Percentiles rank a stretch among this genome's conserved stretches.
Evolutionary conservation across 805 yeast genomes (phyloP).

Genomic region (Metschnikowia lunata): DNA sequence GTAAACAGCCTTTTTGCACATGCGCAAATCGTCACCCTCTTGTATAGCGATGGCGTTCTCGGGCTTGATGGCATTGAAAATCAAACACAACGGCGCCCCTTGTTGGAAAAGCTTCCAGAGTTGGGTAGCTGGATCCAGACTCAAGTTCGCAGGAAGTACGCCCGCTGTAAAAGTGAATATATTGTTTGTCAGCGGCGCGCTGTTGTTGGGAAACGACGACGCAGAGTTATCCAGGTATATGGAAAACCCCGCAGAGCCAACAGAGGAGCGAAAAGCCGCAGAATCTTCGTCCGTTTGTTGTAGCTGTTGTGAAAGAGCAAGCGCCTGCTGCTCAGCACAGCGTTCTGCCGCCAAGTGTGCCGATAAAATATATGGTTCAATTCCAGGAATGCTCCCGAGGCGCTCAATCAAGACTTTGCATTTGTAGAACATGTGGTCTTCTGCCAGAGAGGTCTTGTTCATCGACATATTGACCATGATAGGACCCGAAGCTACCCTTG

Average conservation of each 20-base stretch:
- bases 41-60: slow-evolving; percentile 54
- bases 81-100: slow-evolving; percentile 85
- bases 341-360: slow-evolving; percentile 67
- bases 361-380: slow-evolving; percentile 60
- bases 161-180: slow-evolving; percentile 70
- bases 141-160: slow-evolving; percentile 64
- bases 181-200: slow-evolving; percentile 29
- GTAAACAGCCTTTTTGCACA: slow-evolving; percentile 85
- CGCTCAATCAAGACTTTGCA: slow-evolving; percentile 54
- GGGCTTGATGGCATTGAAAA: slow-evolving; percentile 61
- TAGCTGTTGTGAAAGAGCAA: slow-evolving; percentile 40
- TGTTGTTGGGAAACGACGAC: slow-evolving; percentile 14
- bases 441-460: slow-evolving; percentile 58
- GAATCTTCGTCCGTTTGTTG: slow-evolving; percentile 21
- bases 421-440: slow-evolving; percentile 67
- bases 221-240: slow-evolving; percentile 32
- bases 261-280: slow-evolving; percentile 30
- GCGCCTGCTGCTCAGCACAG: slow-evolving; percentile 69
- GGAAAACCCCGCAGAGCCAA: slow-evolving; percentile 32
- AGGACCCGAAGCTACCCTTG: slow-evolving; percentile 45
- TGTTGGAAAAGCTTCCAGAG: slow-evolving; percentile 84
- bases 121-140: slow-evolving; percentile 90
- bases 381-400: slow-evolving; percentile 57
- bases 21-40: slow-evolving; percentile 73
- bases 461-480: slow-evolving; percentile 44